These are phyloP conservation scores for Adansonia grandidieri DNA, from an alignment of 441 rosid species.

Conservation along the genomic window DNA sequence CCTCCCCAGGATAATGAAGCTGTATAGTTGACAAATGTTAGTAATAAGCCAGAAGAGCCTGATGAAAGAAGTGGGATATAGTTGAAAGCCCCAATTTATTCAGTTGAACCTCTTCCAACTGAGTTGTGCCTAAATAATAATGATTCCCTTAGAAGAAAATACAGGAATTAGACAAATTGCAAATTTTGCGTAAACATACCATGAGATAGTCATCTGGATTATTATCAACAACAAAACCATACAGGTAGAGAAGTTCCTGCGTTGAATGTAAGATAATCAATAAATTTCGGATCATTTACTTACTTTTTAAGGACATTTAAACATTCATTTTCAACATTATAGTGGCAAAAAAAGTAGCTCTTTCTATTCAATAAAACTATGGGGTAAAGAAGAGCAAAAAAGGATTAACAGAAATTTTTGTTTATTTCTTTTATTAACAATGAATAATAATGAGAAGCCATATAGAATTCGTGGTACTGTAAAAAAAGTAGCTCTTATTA, in stretches of 20 bases:
- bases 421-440: too few relatives aligned
- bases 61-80: neutral
- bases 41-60: neutral
- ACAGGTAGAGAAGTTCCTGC: constrained; percentile 89
- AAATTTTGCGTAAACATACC: constrained; percentile 47
- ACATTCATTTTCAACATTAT: too few relatives aligned
- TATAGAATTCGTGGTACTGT: too few relatives aligned
- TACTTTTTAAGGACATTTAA: too few relatives aligned
- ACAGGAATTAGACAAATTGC: constrained; percentile 19
- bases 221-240: constrained; percentile 79
- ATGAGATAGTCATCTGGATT: constrained; percentile 92
- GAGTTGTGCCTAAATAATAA: constrained; percentile 2
- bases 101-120: neutral
- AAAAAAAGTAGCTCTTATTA: too few relatives aligned
- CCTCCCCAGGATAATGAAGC: constrained; percentile 93
- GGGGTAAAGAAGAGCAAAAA: too few relatives aligned
- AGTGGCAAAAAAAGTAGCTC: too few relatives aligned
- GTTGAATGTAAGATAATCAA: constrained; percentile 14
- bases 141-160: neutral
- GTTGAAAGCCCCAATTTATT: constrained; percentile 3
- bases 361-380: too few relatives aligned
- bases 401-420: too few relatives aligned
- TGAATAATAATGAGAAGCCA: too few relatives aligned
- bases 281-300: too few relatives aligned
- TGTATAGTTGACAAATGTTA: constrained; percentile 35